Evolutionary conservation across 176 grass and related monocot genomes (phyloP), one percentile per base, ranked within the genome.

Genomic region (Pharus latifolius): DNA sequence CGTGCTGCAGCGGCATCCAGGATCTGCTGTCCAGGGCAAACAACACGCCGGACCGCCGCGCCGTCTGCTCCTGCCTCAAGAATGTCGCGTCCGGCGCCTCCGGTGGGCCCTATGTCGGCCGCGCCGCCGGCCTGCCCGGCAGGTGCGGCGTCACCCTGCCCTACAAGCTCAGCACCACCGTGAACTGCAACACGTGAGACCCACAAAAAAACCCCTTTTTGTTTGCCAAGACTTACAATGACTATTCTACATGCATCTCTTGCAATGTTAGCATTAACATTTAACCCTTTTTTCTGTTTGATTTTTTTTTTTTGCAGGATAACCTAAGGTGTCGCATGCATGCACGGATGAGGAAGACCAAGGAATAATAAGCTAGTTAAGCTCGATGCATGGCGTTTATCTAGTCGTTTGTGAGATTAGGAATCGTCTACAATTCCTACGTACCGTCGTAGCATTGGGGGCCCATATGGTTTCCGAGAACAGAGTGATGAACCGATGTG

Each of bases 11-110:
- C 70, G 86, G 86, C 69, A 84, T 81, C 44, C 75, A 65, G 49
- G n/a, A 0, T 25, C 70, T 89, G 51, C 26, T 85, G 24, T 0
- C 19, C 10, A 11, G 30, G 41, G 86, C 86, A 20, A 14, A 42
- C 65, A 81, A 46, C 71, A 72, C 76, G 35, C 64, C 80, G 0
- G 86, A 85, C 82, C 80, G 86, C 35, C 76, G 77, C 59, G 57
- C 82, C 72, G 48, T 79, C 56, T 89, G 86, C 65, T 42, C 68
- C 64, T 88, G 86, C 65, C 79, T 89, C 51, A 85, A 89, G 82
- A 85, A 56, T 63, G 76, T 84, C 48, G 82, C 86, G 65, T 75
- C 49, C 63, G 66, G 49, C 70, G 76, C 63, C 15, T 23, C 60
- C 64, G 52, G 54, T 40, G 29, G 43, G 11, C 13, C 43, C 41